These are phyloP conservation scores for Allomyces arbusculus DNA, from an alignment of 192 early-diverging fungal species.

Conservation along the genomic window DNA sequence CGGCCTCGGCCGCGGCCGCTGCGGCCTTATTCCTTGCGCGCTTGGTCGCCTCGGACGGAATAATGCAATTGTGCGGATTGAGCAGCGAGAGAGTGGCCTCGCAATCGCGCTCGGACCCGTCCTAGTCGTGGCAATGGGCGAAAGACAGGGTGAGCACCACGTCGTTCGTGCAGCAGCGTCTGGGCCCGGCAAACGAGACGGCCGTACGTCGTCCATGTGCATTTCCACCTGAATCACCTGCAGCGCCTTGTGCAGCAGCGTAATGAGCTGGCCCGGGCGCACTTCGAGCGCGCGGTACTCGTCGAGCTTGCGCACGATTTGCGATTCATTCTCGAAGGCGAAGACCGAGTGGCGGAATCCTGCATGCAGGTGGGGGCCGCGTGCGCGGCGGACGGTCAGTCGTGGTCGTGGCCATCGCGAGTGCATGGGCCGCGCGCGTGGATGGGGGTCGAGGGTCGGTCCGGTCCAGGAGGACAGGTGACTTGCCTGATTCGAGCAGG, in stretches of 20 bases:
- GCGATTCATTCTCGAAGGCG: constrained; percentile 66
- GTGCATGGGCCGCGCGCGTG: not conserved
- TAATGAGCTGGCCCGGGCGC: constrained; percentile 61
- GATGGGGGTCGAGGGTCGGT: not conserved
- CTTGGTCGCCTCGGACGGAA: too few species aligned
- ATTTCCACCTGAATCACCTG: constrained; percentile 73
- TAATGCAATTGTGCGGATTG: constrained; percentile 35
- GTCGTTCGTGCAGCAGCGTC: not conserved
- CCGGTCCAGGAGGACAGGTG: not conserved
- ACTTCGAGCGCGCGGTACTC: constrained; percentile 39
- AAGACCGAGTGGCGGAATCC: constrained; percentile 73
- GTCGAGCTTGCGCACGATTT: constrained; percentile 30
- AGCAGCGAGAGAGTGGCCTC: constrained; percentile 45
- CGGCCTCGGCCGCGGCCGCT: too few species aligned
- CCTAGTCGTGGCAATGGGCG: constrained; percentile 15
- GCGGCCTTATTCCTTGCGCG: too few species aligned
- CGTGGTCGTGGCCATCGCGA: not conserved
- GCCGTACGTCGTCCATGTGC: constrained; percentile 3
- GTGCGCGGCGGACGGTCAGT: not conserved
- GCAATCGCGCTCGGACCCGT: constrained; percentile 59
- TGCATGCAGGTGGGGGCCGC: constrained; percentile 8
- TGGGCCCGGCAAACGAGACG: not conserved
- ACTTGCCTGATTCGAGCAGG: constrained; percentile 60
- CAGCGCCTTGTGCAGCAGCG: constrained; percentile 74
- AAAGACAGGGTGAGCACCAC: not conserved